Percentiles rank a stretch among this genome's conserved stretches.
These are phyloP conservation scores for Schrenkiella parvula DNA, from an alignment of 345 rosid genomes.

Conservation along the genomic window DNA sequence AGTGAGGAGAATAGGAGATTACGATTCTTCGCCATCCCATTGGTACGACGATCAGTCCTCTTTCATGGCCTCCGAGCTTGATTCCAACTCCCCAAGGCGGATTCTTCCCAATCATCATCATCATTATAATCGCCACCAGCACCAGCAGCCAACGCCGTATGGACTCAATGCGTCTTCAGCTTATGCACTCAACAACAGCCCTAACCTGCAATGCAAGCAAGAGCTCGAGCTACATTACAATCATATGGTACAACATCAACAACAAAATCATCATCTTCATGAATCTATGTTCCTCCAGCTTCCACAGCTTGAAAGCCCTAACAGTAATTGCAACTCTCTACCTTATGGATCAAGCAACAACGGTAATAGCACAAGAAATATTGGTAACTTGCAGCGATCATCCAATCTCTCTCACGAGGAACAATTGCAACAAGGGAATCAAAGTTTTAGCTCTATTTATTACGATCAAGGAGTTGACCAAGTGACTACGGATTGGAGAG, in stretches of 20 bases:
- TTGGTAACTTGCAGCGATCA: slow-evolving; percentile 48
- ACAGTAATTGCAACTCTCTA: slow-evolving; percentile 38
- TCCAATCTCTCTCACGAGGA: slow-evolving; percentile 52
- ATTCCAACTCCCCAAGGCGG: slow-evolving; percentile 46
- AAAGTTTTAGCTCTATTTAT: slow-evolving; percentile 45
- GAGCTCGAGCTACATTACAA: slow-evolving; percentile 60
- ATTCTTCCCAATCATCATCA: slow-evolving; percentile 47
- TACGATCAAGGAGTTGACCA: slow-evolving; percentile 57
- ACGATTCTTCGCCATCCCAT: slow-evolving; percentile 44
- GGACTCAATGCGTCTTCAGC: slow-evolving; percentile 26
- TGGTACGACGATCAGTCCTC: slow-evolving; percentile 83
- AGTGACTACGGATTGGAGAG: slow-evolving; percentile 84
- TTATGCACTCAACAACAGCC: slow-evolving; percentile 21
- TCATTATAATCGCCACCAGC: slow-evolving; percentile 33
- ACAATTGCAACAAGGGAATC: slow-evolving; percentile 37
- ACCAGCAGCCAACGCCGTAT: slow-evolving; percentile 34
- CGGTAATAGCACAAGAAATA: slow-evolving; percentile 11
- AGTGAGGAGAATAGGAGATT: slow-evolving; percentile 46
- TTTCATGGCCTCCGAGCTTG: slow-evolving; percentile 41
- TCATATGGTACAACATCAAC: slow-evolving; percentile 45
- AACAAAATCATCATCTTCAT: slow-evolving; percentile 41
- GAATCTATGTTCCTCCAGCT: slow-evolving; percentile 61
- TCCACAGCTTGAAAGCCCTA: slow-evolving; percentile 76
- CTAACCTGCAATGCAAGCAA: slow-evolving; percentile 52
- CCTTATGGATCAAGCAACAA: slow-evolving; percentile 39